These are phyloP conservation scores for Nicotiana knightiana DNA, from an alignment of 257 asterid species.

Conservation along the genomic window DNA sequence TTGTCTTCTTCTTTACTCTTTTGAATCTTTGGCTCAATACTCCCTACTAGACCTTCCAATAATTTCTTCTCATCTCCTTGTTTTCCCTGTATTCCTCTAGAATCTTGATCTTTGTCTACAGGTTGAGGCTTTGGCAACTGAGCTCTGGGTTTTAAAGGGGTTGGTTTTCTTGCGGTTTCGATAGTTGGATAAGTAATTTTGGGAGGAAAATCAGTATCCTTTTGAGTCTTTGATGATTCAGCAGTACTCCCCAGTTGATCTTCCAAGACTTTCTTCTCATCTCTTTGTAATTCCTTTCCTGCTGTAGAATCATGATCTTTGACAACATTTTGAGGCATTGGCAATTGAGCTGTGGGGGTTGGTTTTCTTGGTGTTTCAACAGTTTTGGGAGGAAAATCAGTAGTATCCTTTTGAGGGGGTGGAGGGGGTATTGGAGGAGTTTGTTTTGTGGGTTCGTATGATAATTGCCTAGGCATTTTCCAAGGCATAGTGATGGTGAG, in stretches of 20 bases:
- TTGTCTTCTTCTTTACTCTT: neutral
- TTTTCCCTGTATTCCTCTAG: neutral
- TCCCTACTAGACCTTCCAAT: neutral
- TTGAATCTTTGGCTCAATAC: neutral
- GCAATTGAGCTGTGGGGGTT: neutral
- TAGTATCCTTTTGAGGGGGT: neutral
- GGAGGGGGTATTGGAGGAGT: conserved; percentile 4
- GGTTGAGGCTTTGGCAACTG: neutral
- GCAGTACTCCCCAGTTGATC: neutral
- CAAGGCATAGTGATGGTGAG: conserved; percentile 52
- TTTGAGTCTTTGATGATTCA: neutral
- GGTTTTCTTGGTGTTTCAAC: neutral
- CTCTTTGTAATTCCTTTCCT: neutral
- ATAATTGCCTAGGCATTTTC: neutral
- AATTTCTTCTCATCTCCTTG: neutral
- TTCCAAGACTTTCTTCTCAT: neutral
- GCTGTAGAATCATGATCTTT: neutral
- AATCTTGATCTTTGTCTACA: neutral
- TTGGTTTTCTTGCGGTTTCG: neutral
- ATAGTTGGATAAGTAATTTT: neutral
- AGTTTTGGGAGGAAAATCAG: conserved; percentile 14
- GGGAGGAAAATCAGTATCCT: conserved; percentile 17
- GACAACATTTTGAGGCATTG: neutral
- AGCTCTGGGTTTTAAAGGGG: conserved; percentile 2
- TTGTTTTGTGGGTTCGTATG: neutral